phyloP scores from a whole-genome alignment of 257 asterid genomes.

The Jacaranda copaia region DNA sequence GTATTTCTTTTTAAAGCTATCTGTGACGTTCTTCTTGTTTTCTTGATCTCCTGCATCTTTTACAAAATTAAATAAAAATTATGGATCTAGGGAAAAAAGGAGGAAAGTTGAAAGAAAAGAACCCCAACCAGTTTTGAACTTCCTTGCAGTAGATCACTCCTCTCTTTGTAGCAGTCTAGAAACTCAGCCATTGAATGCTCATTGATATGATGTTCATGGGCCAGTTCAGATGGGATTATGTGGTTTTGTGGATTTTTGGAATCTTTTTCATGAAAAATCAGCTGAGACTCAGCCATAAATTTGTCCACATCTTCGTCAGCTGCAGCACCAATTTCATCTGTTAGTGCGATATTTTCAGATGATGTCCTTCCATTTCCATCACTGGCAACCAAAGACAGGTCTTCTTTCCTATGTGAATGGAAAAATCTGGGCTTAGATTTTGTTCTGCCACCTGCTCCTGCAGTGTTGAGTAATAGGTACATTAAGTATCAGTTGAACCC shows the following conservation, averaged over 20 bases:
- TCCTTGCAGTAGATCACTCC: constrained; percentile 47
- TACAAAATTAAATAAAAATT: constrained; percentile 21
- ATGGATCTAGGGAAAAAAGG: constrained; percentile 17
- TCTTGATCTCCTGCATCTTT: constrained; percentile 44
- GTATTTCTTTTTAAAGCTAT: constrained; percentile 37
- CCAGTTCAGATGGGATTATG: constrained; percentile 46
- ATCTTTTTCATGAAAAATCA: constrained; percentile 45
- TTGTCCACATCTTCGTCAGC: constrained; percentile 43
- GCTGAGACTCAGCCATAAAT: constrained; percentile 41
- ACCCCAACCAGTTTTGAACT: constrained; percentile 55
- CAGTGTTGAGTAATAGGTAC: constrained; percentile 28
- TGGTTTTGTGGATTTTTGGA: constrained; percentile 38
- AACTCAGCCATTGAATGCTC: constrained; percentile 75
- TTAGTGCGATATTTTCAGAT: constrained; percentile 36
- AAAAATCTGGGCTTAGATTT: constrained; percentile 59
- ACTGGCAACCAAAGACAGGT: constrained; percentile 41
- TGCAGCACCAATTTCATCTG: constrained; percentile 44
- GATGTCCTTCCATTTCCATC: constrained; percentile 45
- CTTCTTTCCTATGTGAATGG: constrained; percentile 51
- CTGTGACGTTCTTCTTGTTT: constrained; percentile 41
- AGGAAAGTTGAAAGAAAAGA: constrained; percentile 33
- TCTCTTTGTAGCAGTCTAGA: constrained; percentile 63
- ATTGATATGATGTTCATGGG: constrained; percentile 39
- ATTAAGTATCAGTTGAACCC: constrained; percentile 25
- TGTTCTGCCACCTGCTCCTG: constrained; percentile 58